Conservation (phyloP, 1,284 basidiomycete species). For the Athelia psychrophila region DNA sequence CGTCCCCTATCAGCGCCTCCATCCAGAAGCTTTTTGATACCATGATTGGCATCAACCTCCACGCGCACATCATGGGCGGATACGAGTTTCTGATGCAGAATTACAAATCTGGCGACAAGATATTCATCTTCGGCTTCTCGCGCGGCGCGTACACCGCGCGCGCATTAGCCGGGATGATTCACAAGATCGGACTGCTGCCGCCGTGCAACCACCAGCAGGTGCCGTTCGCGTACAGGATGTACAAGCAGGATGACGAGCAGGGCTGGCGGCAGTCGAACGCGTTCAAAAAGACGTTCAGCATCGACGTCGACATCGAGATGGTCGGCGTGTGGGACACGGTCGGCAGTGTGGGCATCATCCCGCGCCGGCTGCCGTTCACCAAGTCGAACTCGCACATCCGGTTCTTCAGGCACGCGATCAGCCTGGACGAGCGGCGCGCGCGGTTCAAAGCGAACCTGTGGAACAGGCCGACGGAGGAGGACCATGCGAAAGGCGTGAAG, state of each 20-base stretch:
- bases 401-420: slow-evolving; percentile 36
- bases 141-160: slow-evolving; percentile 56
- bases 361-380: slow-evolving; percentile 35
- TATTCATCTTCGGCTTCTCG: slow-evolving; percentile 49
- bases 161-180: slow-evolving; percentile 48
- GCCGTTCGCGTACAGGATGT: slow-evolving; percentile 74
- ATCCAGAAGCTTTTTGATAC: slow-evolving; percentile 43
- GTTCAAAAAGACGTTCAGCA: slow-evolving; percentile 65
- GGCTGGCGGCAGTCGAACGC: slow-evolving; percentile 54
- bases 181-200: slow-evolving; percentile 46
- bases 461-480: slow-evolving; percentile 6
- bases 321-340: slow-evolving; percentile 57
- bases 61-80: slow-evolving; percentile 53
- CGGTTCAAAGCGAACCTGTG: slow-evolving; percentile 14
- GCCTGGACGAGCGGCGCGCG: slow-evolving; percentile 36
- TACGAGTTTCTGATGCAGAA: slow-evolving; percentile 64
- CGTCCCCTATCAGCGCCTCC: slow-evolving; percentile 35
- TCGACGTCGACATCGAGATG: slow-evolving; percentile 56
- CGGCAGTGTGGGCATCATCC: slow-evolving; percentile 31
- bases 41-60: slow-evolving; percentile 45
- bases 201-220: slow-evolving; percentile 52
- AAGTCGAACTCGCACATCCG: slow-evolving; percentile 29
- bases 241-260: slow-evolving; percentile 40
- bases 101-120: slow-evolving; percentile 47
- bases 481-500: slow-evolving; percentile 1